Evolutionary conservation across 306 rosid genomes (phyloP), one percentile per base, ranked within the genome.

Genomic region (Trifolium dubium): DNA sequence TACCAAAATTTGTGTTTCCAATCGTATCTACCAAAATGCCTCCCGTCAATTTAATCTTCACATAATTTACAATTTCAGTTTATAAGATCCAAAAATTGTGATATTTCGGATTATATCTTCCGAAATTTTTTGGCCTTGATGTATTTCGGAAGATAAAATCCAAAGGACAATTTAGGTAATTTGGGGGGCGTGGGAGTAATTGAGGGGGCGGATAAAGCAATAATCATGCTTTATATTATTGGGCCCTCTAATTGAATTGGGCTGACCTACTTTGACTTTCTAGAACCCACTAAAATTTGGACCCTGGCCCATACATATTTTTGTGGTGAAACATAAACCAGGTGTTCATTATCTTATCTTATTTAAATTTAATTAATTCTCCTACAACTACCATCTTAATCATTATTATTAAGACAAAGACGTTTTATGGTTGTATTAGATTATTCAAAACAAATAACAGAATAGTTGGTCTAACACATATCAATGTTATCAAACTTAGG

Each of bases 391-490:
- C 49, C n/a, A n/a, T n/a, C n/a, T n/a, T 13, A 59, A 62, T 69
- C 47, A 35, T 69, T 51, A 34, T 61, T 69, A 61, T 63, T 41
- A 44, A 7, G 29, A 59, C 73, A 13, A 29, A 51, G 49, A 40
- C 77, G 3, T 11, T 12, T 60, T 50, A 2, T 0, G 65, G 44
- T 47, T 58, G 66, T 39, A 56, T 79, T 56, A 34, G 31, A 72
- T 56, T 23, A 14, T 71, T 78, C 49, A 70, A 43, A 62, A 44
- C 64, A 5, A 30, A 41, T 59, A 35, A 0, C n/a, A 8, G 6
- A 79, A 73, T 46, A 73, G 34, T 75, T 68, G 63, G 55, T 68
- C 80, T 23, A 49, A 50, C 44, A 68, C n/a, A 58, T 37, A 61
- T 74, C 58, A 29, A 60, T 15, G 47, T 23, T 54, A 35, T 75